phyloP scores from a whole-genome alignment of 768 basidiomycete genomes.

The Trametes maxima region DNA sequence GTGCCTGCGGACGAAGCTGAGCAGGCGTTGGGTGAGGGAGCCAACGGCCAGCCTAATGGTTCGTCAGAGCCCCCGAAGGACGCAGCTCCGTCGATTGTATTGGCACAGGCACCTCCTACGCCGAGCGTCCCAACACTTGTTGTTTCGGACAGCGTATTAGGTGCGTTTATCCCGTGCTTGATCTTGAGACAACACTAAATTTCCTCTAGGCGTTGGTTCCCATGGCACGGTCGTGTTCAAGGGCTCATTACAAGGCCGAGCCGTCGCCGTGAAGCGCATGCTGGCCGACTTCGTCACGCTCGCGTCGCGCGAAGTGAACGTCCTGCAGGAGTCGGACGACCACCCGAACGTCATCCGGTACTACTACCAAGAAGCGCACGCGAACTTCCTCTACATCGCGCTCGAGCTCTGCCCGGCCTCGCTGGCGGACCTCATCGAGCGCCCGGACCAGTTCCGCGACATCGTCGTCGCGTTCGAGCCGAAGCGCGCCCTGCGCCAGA shows the following conservation, averaged over 20 bases:
- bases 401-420: conserved; percentile 93
- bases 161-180: conserved; percentile 43
- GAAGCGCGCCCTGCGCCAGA: conserved; percentile 84
- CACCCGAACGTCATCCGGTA: conserved; percentile 99
- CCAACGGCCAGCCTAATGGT: conserved; percentile 13
- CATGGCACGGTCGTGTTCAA: conserved; percentile 96
- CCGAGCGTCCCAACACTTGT: conserved; percentile 51
- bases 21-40: conserved; percentile 27
- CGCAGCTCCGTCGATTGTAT: conserved; percentile 22
- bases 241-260: conserved; percentile 94
- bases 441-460: conserved; percentile 75
- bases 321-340: conserved; percentile 96
- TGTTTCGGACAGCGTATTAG: conserved; percentile 76
- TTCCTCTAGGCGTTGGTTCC: conserved; percentile 78
- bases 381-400: conserved; percentile 96
- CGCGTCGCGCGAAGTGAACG: conserved; percentile 88
- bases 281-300: conserved; percentile 95
- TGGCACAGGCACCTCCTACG: conserved; percentile 27
- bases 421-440: conserved; percentile 84
- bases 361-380: conserved; percentile 93
- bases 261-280: conserved; percentile 97
- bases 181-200: neutral
- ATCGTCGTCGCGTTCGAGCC: conserved; percentile 80
- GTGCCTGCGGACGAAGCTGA: conserved; percentile 19
- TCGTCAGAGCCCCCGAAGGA: conserved; percentile 16